phyloP scores from a whole-genome alignment of 1,284 basidiomycete genomes.

The Trichosporon sp. region DNA sequence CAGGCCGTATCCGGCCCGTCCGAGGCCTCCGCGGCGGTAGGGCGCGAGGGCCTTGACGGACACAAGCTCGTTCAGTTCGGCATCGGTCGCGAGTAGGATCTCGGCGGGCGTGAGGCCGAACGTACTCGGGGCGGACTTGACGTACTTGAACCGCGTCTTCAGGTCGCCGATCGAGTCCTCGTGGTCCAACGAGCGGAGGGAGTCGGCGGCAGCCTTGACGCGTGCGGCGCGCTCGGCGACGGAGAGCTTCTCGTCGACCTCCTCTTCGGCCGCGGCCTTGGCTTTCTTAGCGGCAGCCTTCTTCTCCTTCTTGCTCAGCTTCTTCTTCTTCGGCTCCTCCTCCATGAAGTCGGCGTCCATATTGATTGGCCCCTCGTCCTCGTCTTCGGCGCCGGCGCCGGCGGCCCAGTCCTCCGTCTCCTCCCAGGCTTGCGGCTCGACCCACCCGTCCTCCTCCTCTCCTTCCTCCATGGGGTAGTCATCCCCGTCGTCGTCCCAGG shows the following conservation, averaged over 20 bases:
- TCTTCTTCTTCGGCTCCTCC: slow-evolving; percentile 48
- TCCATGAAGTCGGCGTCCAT: slow-evolving; percentile 58
- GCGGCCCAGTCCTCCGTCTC: slow-evolving; percentile 26
- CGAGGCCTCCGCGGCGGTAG: slow-evolving; percentile 66
- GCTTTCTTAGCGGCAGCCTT: slow-evolving; percentile 61
- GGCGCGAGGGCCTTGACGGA: slow-evolving; percentile 88
- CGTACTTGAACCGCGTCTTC: slow-evolving; percentile 92
- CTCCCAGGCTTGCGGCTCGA: slow-evolving; percentile 27
- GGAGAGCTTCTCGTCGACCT: slow-evolving; percentile 55
- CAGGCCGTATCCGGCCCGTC: slow-evolving; percentile 65
- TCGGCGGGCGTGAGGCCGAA: slow-evolving; percentile 82
- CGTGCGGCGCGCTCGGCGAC: slow-evolving; percentile 79
- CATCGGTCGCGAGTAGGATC: slow-evolving; percentile 88
- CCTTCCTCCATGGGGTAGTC: slow-evolving; percentile 56
- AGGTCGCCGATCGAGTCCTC: slow-evolving; percentile 93
- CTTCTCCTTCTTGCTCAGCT: slow-evolving; percentile 60
- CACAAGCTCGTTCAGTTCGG: slow-evolving; percentile 88
- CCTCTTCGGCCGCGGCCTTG: slow-evolving; percentile 64
- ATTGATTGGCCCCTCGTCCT: slow-evolving; percentile 53
- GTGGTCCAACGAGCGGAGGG: slow-evolving; percentile 86
- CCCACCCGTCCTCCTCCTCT: slow-evolving; percentile 41
- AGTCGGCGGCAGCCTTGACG: slow-evolving; percentile 84
- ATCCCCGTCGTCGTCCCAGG: slow-evolving; percentile 76
- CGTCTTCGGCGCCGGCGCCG: slow-evolving; percentile 27
- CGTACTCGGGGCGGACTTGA: slow-evolving; percentile 67